These are phyloP conservation scores for Marsdenia floribunda DNA, from an alignment of 257 asterid species.

Conservation along the genomic window DNA sequence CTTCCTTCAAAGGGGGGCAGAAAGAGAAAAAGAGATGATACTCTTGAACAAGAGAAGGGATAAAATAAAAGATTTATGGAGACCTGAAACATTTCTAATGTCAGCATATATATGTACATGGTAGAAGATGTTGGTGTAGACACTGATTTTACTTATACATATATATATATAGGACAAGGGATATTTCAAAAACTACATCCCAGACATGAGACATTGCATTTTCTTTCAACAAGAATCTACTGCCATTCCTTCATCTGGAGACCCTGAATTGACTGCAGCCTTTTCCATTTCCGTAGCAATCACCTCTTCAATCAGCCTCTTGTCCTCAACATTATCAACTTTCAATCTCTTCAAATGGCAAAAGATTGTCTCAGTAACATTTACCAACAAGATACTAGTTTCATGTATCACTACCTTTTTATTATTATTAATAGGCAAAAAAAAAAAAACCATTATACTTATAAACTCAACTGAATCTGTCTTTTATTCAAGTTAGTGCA, in stretches of 20 bases:
- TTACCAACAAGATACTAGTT: not conserved
- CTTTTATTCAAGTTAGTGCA: not conserved
- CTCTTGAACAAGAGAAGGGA: not conserved
- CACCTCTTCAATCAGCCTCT: slow-evolving; percentile 24
- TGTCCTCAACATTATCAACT: slow-evolving; percentile 24
- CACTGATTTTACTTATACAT: not conserved
- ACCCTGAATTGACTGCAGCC: slow-evolving; percentile 21
- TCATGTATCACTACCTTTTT: not conserved
- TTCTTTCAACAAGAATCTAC: slow-evolving; percentile 25
- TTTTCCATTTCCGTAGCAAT: slow-evolving; percentile 20
- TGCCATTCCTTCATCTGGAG: slow-evolving; percentile 13
- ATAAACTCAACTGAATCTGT: not conserved
- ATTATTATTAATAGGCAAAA: not conserved
- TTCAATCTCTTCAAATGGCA: slow-evolving; percentile 33
- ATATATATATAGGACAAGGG: not conserved
- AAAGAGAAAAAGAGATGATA: no score
- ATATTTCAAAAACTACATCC: not conserved
- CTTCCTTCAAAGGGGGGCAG: no score
- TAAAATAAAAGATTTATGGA: not conserved
- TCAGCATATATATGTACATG: not conserved
- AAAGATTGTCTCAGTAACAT: not conserved
- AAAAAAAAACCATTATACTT: not conserved
- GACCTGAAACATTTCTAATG: not conserved
- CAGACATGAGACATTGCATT: not conserved
- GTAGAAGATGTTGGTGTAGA: not conserved